phyloP scores from a whole-genome alignment of 2,329 filamentous ascomycete genomes.

The Colletotrichum sp. region DNA sequence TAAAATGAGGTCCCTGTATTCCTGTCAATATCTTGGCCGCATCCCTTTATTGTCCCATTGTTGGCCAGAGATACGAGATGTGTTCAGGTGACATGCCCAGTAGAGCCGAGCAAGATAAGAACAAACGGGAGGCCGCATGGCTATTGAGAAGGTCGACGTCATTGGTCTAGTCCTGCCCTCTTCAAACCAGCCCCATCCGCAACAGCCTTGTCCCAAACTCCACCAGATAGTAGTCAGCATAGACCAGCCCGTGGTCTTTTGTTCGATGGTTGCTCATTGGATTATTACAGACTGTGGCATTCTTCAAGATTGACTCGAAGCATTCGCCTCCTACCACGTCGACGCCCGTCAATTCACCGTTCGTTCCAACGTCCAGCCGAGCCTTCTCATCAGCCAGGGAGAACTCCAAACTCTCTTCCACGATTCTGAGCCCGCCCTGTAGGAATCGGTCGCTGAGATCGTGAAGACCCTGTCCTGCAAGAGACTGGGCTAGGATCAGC shows the following conservation, averaged over 20 bases:
- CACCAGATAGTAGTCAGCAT: conserved; percentile 51
- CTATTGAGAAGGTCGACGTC: not conserved
- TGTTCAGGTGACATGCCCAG: not conserved
- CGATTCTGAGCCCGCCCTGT: not conserved
- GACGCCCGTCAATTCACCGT: not conserved
- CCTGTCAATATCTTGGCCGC: not conserved
- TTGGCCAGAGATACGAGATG: not conserved
- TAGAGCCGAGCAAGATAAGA: not conserved
- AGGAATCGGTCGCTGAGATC: not conserved
- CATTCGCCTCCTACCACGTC: not conserved
- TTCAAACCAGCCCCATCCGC: conserved; percentile 29
- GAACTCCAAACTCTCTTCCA: not conserved
- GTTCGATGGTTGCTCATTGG: conserved; percentile 25
- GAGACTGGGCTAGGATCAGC: conserved; percentile 38
- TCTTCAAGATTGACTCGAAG: not conserved
- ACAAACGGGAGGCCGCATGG: not conserved
- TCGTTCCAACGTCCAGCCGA: not conserved
- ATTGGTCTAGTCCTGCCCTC: not conserved
- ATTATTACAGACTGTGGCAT: conserved; percentile 22
- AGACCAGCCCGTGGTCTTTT: conserved; percentile 44
- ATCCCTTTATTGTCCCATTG: not conserved
- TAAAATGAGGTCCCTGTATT: not conserved
- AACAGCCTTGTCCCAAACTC: conserved; percentile 51
- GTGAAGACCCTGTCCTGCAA: conserved; percentile 22
- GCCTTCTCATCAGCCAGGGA: not conserved